Evolutionary conservation across 2,329 filamentous ascomycete species (phyloP).

Genomic region (Monosporascus sp.): DNA sequence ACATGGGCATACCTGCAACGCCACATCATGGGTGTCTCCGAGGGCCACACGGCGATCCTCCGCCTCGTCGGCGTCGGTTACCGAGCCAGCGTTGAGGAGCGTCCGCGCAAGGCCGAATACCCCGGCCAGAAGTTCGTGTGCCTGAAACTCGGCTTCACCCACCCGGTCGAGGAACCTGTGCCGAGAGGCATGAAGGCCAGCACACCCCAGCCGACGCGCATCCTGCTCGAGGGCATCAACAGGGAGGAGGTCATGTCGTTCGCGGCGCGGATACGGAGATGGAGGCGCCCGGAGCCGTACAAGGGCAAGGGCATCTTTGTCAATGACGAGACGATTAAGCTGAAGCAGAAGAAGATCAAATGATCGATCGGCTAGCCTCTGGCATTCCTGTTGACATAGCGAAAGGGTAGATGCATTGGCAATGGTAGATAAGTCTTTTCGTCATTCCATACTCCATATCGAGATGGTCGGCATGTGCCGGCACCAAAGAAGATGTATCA

Average conservation of each 20-base stretch:
- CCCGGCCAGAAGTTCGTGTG: slow-evolving; percentile 84
- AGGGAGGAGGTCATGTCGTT: slow-evolving; percentile 86
- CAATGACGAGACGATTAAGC: slow-evolving; percentile 92
- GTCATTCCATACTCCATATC: background rate
- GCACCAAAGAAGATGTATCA: background rate
- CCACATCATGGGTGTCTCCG: slow-evolving; percentile 87
- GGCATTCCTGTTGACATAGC: too few species aligned
- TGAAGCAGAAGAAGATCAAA: slow-evolving; percentile 98
- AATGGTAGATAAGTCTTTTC: too few species aligned
- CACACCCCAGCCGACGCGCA: slow-evolving; percentile 83
- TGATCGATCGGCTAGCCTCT: slow-evolving; percentile 35
- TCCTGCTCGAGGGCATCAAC: slow-evolving; percentile 82
- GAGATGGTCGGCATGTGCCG: background rate
- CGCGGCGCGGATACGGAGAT: slow-evolving; percentile 79
- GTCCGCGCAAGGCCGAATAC: slow-evolving; percentile 67
- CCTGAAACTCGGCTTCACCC: slow-evolving; percentile 93
- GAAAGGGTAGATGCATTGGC: too few species aligned
- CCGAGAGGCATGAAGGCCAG: slow-evolving; percentile 79
- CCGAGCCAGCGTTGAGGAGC: slow-evolving; percentile 78
- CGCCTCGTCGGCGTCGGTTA: slow-evolving; percentile 94
- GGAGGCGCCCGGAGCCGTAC: slow-evolving; percentile 92
- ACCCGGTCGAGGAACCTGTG: slow-evolving; percentile 85
- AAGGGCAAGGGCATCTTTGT: slow-evolving; percentile 99
- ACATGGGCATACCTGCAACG: slow-evolving; percentile 85
- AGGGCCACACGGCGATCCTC: slow-evolving; percentile 91